phyloP scores from a whole-genome alignment of 495 filamentous ascomycete species.

The Aspergillus cristatus region DNA sequence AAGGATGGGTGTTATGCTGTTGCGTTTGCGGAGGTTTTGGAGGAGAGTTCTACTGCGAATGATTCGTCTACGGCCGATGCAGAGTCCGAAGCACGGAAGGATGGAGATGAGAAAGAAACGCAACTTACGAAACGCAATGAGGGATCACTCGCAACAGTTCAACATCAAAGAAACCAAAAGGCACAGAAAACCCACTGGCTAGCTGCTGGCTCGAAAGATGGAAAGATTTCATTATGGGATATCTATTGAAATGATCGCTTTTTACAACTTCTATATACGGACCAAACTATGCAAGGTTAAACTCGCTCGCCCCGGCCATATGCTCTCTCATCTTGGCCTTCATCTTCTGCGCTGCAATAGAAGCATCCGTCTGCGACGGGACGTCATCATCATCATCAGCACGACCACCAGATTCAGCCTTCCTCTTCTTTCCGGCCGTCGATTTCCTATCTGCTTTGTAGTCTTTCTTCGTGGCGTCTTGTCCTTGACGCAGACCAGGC shows the following conservation, averaged over 20 bases:
- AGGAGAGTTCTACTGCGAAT: constrained; percentile 23
- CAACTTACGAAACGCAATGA: constrained; percentile 4
- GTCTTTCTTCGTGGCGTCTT: constrained; percentile 38
- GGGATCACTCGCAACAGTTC: constrained; percentile 39
- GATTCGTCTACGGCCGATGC: not conserved
- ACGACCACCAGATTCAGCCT: constrained; percentile 16
- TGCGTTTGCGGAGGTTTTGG: constrained; percentile 67
- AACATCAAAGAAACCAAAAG: constrained; percentile 53
- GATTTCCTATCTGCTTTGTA: constrained; percentile 35
- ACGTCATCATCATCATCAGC: constrained; percentile 30
- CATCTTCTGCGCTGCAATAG: constrained; percentile 66
- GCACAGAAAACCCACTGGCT: constrained; percentile 76
- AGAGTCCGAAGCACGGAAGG: not conserved
- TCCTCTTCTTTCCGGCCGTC: constrained; percentile 28
- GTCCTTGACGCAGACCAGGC: constrained; percentile 44
- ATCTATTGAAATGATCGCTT: constrained; percentile 55
- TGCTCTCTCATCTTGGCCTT: constrained; percentile 69
- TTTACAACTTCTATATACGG: constrained; percentile 14
- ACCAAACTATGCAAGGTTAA: constrained; percentile 65
- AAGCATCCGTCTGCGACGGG: constrained; percentile 33
- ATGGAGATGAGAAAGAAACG: not conserved
- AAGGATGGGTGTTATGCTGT: constrained; percentile 80
- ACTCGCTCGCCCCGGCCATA: constrained; percentile 68
- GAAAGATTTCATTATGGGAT: constrained; percentile 93
- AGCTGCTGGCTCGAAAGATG: constrained; percentile 86